These are phyloP conservation scores for Amanita rubescens DNA, from an alignment of 768 basidiomycete genomes.

Conservation along the genomic window DNA sequence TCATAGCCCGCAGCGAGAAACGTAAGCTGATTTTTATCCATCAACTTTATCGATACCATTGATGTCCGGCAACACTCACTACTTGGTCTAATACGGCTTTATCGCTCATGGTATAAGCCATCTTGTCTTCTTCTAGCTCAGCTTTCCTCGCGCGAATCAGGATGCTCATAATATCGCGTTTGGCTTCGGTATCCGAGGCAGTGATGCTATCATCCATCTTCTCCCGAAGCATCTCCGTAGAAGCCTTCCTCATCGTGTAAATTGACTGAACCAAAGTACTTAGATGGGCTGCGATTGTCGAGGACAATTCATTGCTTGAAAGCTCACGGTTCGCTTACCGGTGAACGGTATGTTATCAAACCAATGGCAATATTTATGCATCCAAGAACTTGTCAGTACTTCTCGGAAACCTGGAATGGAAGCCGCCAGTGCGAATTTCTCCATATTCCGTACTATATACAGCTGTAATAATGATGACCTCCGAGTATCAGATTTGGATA, in stretches of 20 bases:
- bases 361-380: constrained; percentile 19
- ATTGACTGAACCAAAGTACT: constrained; percentile 22
- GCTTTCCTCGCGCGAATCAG: constrained; percentile 29
- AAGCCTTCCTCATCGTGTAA: constrained; percentile 27
- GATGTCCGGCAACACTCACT: constrained; percentile 10
- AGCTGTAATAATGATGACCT: no score
- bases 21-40: constrained; percentile 23
- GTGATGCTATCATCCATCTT: constrained; percentile 22
- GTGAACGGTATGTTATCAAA: constrained; percentile 12
- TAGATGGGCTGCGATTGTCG: constrained; percentile 4
- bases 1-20: constrained; percentile 34
- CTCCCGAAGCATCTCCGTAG: constrained; percentile 24
- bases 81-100: constrained; percentile 34
- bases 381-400: constrained; percentile 20
- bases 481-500: no score
- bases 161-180: constrained; percentile 34
- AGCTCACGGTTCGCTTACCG: constrained; percentile 6
- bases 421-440: neutral
- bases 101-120: constrained; percentile 27
- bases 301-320: neutral
- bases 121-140: constrained; percentile 17
- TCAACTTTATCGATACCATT: neutral
- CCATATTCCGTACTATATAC: no score
- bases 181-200: constrained; percentile 21
- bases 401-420: constrained; percentile 20